phyloP scores from a whole-genome alignment of 2,329 filamentous ascomycete genomes.

The Exserohilum rostratum region DNA sequence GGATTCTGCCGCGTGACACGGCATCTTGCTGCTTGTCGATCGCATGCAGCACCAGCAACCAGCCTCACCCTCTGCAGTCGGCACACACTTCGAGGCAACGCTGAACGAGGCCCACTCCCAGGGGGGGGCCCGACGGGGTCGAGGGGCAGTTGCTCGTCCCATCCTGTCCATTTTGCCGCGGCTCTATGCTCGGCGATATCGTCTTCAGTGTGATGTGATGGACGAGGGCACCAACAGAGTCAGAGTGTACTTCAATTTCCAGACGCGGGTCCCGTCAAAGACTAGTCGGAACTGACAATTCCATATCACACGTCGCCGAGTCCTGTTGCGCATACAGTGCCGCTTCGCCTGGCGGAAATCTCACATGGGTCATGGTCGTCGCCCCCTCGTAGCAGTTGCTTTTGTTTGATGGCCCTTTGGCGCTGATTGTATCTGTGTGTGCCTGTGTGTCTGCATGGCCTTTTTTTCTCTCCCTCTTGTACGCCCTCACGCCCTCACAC shows the following conservation, averaged over 20 bases:
- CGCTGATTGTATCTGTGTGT: slow-evolving; percentile 22
- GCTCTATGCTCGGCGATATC: slow-evolving; percentile 7
- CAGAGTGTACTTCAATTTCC: slow-evolving; percentile 14
- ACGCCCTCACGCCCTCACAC: slow-evolving; percentile 27
- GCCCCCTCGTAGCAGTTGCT: slow-evolving; percentile 34
- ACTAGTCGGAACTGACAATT: slow-evolving; percentile 21
- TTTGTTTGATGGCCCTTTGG: slow-evolving; percentile 41
- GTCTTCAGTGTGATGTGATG: slow-evolving; percentile 9
- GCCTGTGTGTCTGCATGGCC: slow-evolving; percentile 29
- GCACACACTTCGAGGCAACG: no score
- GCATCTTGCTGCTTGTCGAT: slow-evolving; percentile 13
- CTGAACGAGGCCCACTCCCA: slow-evolving; percentile 9
- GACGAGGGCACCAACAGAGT: background rate
- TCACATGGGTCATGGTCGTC: slow-evolving; percentile 17
- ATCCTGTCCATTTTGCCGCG: slow-evolving; percentile 12
- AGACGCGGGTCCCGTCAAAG: slow-evolving; percentile 16
- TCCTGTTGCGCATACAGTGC: slow-evolving; percentile 17
- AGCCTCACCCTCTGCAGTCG: no score
- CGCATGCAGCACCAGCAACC: slow-evolving; percentile 25
- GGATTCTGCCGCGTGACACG: slow-evolving; percentile 34
- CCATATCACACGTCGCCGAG: slow-evolving; percentile 18
- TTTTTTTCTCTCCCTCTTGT: slow-evolving; percentile 37
- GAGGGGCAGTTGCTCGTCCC: slow-evolving; percentile 4
- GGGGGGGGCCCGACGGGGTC: no score
- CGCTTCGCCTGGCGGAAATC: slow-evolving; percentile 29